These are phyloP conservation scores for Castanea sativa DNA, from an alignment of 306 rosid species.

Conservation along the genomic window DNA sequence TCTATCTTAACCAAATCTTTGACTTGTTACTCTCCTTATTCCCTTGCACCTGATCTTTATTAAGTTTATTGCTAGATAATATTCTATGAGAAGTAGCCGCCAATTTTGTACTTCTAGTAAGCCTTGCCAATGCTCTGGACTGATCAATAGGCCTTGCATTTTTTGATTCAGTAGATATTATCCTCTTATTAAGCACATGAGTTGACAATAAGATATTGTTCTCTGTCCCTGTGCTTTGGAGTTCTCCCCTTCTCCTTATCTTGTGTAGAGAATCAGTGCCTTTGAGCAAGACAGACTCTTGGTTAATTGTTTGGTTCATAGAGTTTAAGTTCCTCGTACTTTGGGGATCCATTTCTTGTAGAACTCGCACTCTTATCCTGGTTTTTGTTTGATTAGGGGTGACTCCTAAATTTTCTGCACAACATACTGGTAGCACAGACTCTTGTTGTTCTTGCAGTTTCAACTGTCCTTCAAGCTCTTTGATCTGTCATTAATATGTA, in stretches of 20 bases:
- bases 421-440: constrained; percentile 23
- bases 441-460: constrained; percentile 50
- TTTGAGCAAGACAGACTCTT: constrained; percentile 43
- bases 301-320: constrained; percentile 37
- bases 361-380: constrained; percentile 34
- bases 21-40: constrained; percentile 66
- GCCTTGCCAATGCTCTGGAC: constrained; percentile 45
- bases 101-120: constrained; percentile 51
- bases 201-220: constrained; percentile 35
- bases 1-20: constrained; percentile 72
- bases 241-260: constrained; percentile 55
- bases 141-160: constrained; percentile 71
- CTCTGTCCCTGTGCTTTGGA: constrained; percentile 66
- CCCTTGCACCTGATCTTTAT: constrained; percentile 59
- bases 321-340: constrained; percentile 53
- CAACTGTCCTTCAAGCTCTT: constrained; percentile 63
- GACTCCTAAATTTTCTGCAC: constrained; percentile 33
- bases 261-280: constrained; percentile 50
- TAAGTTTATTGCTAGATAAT: constrained; percentile 47
- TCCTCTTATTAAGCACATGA: constrained; percentile 38
- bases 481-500: constrained; percentile 48
- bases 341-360: constrained; percentile 44
- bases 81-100: constrained; percentile 44
- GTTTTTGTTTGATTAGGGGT: constrained; percentile 42
- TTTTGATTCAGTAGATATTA: constrained; percentile 10